phyloP scores from a whole-genome alignment of 148 eudicot species.

The Camellia sinensis region DNA sequence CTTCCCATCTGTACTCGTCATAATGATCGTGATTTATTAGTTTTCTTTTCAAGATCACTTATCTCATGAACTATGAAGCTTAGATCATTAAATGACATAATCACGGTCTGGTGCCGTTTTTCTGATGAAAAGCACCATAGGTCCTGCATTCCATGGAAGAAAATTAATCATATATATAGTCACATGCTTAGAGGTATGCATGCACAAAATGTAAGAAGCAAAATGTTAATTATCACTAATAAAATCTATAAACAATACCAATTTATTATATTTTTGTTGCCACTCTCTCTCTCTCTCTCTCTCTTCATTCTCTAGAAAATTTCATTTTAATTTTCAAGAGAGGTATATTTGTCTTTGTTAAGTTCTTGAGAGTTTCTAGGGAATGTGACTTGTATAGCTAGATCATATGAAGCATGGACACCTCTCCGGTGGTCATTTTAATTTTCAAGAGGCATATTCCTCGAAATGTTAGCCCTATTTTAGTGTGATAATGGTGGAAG shows the following conservation, averaged over 20 bases:
- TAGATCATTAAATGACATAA: not conserved
- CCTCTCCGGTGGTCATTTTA: too few species aligned
- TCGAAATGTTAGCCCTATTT: not conserved
- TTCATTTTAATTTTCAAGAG: not conserved
- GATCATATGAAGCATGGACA: too few species aligned
- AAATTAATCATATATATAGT: not conserved
- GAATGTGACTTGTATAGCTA: not conserved
- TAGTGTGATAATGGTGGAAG: not conserved
- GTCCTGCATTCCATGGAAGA: conserved; percentile 2
- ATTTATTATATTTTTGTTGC: not conserved
- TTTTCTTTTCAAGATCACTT: not conserved
- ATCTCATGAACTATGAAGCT: not conserved
- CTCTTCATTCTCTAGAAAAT: too few species aligned
- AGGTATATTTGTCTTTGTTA: not conserved
- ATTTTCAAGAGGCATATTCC: not conserved
- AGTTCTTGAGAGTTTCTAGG: not conserved
- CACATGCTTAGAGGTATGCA: not conserved
- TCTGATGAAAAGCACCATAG: not conserved
- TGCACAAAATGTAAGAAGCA: not conserved
- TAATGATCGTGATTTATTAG: not conserved
- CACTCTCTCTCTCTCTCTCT: too few species aligned
- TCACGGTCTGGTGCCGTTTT: not conserved
- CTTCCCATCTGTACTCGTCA: not conserved
- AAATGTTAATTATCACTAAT: too few species aligned
- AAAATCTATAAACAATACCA: too few species aligned